Conservation (phyloP, 306 rosid genomes). For the Ormosia emarginata region DNA sequence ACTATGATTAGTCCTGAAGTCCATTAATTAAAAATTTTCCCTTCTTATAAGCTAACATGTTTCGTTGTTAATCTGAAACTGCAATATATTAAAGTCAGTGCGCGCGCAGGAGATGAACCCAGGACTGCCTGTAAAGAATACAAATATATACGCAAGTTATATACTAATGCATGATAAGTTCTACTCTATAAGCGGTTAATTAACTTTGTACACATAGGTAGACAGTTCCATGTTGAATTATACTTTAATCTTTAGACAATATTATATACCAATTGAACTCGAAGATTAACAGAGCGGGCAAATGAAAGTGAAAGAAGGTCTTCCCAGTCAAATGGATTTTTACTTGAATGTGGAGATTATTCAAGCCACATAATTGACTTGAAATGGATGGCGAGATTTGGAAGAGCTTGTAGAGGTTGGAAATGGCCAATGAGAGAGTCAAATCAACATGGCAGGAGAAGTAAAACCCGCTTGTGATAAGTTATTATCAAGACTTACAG, state of each 20-base stretch:
- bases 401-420: background rate
- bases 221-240: background rate
- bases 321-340: background rate
- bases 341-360: background rate
- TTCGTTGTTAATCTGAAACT: background rate
- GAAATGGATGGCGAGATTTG: background rate
- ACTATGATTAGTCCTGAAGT: background rate
- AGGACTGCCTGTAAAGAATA: background rate
- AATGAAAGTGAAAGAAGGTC: background rate
- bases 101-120: background rate
- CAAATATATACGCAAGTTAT: too few species aligned
- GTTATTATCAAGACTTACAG: slow-evolving; percentile 10
- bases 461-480: background rate
- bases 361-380: background rate
- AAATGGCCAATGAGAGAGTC: background rate
- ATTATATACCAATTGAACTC: background rate
- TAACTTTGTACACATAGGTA: too few species aligned
- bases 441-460: background rate
- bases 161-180: too few species aligned
- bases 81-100: background rate
- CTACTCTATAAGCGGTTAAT: background rate
- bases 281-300: background rate
- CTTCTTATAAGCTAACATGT: background rate
- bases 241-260: background rate
- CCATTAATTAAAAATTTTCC: background rate